Percentiles rank a stretch among this genome's conserved stretches.
Evolutionary conservation across 352 stramenopile genomes (phyloP).

Genomic region (Phytophthora crassamura): DNA sequence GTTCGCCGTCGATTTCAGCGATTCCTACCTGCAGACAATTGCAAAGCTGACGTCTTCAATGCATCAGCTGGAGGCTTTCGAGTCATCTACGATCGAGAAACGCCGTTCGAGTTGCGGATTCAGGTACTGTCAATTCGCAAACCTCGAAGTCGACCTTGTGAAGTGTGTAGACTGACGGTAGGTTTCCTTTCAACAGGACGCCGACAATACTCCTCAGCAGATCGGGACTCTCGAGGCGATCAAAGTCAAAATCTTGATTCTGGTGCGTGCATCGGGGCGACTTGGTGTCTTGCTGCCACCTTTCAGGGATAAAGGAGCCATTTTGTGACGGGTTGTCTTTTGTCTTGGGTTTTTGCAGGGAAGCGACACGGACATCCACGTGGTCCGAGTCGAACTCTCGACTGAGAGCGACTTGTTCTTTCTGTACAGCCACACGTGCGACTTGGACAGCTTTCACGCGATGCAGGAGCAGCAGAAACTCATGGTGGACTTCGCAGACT

Average conservation of each 20-base stretch:
- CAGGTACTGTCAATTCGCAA: slow-evolving; percentile 50
- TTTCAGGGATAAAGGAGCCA: not conserved
- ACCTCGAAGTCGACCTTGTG: not conserved
- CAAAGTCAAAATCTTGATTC: slow-evolving; percentile 94
- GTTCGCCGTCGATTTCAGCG: not conserved
- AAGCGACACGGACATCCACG: slow-evolving; percentile 83
- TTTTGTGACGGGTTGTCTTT: slow-evolving; percentile 4
- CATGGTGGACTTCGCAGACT: slow-evolving; percentile 96
- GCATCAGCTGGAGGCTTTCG: slow-evolving; percentile 79
- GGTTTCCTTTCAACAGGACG: slow-evolving; percentile 43
- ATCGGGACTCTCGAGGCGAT: slow-evolving; percentile 94
- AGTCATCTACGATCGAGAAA: slow-evolving; percentile 93
- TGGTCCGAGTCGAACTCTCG: slow-evolving; percentile 91
- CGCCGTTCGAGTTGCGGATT: slow-evolving; percentile 91
- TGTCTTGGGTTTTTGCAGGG: slow-evolving; percentile 46
- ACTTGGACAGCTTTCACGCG: slow-evolving; percentile 85
- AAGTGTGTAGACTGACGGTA: not conserved
- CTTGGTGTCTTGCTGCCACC: too few relatives aligned
- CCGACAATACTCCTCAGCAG: slow-evolving; percentile 87
- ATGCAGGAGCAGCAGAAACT: slow-evolving; percentile 96
- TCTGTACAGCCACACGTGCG: slow-evolving; percentile 91
- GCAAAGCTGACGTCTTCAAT: not conserved
- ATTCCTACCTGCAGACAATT: not conserved
- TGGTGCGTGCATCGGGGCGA: slow-evolving; percentile 46
- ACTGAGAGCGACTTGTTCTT: slow-evolving; percentile 96